These are phyloP conservation scores for Alnus rubra DNA, from an alignment of 306 rosid species.

Conservation along the genomic window DNA sequence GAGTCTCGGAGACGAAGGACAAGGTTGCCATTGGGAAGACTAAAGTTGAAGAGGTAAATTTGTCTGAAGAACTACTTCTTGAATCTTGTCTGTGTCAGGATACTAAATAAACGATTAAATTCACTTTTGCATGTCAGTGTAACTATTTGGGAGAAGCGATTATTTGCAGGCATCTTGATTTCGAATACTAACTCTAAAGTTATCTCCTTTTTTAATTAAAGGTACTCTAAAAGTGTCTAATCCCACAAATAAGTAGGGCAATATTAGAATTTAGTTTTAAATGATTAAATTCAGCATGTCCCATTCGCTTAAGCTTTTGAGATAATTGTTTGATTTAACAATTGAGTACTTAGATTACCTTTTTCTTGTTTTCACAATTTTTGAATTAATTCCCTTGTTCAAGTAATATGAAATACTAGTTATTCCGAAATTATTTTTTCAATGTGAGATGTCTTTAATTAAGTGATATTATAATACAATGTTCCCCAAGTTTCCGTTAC, in stretches of 20 bases:
- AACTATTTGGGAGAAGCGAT: too few relatives aligned
- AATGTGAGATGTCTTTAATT: not conserved
- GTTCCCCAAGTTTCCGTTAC: not conserved
- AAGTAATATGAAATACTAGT: not conserved
- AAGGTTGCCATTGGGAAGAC: slow-evolving; percentile 81
- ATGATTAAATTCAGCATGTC: too few relatives aligned
- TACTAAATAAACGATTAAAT: not conserved
- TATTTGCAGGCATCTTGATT: too few relatives aligned
- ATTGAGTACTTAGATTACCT: too few relatives aligned
- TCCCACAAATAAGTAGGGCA: too few relatives aligned
- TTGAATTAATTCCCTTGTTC: not conserved
- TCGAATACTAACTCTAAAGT: too few relatives aligned
- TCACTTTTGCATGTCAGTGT: too few relatives aligned
- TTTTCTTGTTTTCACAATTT: not conserved
- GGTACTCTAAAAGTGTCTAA: too few relatives aligned
- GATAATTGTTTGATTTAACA: too few relatives aligned
- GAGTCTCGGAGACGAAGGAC: slow-evolving; percentile 82
- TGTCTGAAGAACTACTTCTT: slow-evolving; percentile 5
- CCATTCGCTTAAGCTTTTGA: too few relatives aligned
- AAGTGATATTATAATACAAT: not conserved
- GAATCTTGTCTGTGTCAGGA: not conserved
- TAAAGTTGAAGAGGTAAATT: slow-evolving; percentile 91
- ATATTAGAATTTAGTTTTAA: too few relatives aligned
- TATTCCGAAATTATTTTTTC: not conserved
- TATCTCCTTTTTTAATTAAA: too few relatives aligned